Percentiles rank a stretch among this genome's conserved stretches.
These are phyloP conservation scores for Linum usitatissimum DNA, from an alignment of 345 rosid genomes.

Conservation along the genomic window DNA sequence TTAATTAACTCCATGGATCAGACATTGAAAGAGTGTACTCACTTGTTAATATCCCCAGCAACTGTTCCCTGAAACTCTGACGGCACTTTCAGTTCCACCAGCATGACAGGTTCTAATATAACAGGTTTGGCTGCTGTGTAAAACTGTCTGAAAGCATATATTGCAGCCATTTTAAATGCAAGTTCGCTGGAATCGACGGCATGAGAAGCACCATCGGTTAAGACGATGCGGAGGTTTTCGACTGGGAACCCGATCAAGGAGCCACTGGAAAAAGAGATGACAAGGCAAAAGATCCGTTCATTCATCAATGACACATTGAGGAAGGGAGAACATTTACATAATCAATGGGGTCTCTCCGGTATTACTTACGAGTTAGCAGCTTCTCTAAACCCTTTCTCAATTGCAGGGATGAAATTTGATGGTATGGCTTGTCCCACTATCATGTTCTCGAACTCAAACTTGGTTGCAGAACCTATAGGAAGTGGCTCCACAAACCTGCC, in stretches of 20 bases:
- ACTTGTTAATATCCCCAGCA: slow-evolving; percentile 97
- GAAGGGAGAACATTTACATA: background rate
- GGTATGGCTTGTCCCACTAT: slow-evolving; percentile 95
- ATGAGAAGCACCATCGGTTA: slow-evolving; percentile 93
- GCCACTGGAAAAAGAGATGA: slow-evolving; percentile 44
- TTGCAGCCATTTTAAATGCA: slow-evolving; percentile 93
- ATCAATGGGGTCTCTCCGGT: background rate
- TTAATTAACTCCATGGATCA: background rate
- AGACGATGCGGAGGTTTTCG: slow-evolving; percentile 69
- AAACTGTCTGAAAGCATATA: slow-evolving; percentile 97
- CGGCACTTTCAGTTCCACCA: slow-evolving; percentile 91
- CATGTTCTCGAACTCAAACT: slow-evolving; percentile 91
- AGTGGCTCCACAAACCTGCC: slow-evolving; percentile 79
- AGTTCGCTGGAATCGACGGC: slow-evolving; percentile 97
- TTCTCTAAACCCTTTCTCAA: slow-evolving; percentile 96
- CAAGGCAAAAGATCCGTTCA: background rate
- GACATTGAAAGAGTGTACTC: slow-evolving; percentile 12
- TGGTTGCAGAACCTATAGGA: slow-evolving; percentile 43
- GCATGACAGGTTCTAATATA: slow-evolving; percentile 90
- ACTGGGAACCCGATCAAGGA: slow-evolving; percentile 95
- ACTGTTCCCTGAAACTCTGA: slow-evolving; percentile 95
- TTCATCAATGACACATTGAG: slow-evolving; percentile 1
- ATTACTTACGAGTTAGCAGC: slow-evolving; percentile 88
- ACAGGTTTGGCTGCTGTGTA: slow-evolving; percentile 81
- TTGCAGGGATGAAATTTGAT: slow-evolving; percentile 84